Conservation (phyloP, 495 filamentous ascomycete species). For the Penicillium angulare region DNA sequence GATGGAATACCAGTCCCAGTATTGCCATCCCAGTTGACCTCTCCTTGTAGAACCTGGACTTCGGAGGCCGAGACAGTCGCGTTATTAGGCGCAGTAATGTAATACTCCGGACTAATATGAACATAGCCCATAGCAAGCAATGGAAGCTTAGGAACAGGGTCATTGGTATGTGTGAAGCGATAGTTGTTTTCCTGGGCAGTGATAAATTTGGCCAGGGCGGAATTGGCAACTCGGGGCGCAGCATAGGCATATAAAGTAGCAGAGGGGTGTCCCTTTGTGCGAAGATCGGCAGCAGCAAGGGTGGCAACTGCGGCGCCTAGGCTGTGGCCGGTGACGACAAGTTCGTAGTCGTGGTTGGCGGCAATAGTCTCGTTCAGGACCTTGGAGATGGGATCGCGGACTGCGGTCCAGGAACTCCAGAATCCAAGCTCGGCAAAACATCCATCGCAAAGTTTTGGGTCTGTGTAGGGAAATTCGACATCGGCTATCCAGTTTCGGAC, state of each 20-base stretch:
- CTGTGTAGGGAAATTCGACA: constrained; percentile 35
- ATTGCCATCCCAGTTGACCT: constrained; percentile 40
- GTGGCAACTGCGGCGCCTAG: constrained; percentile 63
- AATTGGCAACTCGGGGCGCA: constrained; percentile 61
- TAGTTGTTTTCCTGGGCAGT: constrained; percentile 53
- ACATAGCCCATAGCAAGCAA: constrained; percentile 53
- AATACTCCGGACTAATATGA: constrained; percentile 67
- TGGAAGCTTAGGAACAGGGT: constrained; percentile 63
- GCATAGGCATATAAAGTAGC: constrained; percentile 63
- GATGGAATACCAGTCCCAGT: constrained; percentile 31
- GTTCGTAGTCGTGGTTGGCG: constrained; percentile 45
- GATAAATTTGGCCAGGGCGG: constrained; percentile 52
- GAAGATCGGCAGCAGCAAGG: constrained; percentile 57
- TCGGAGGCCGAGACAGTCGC: constrained; percentile 32
- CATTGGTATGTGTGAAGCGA: constrained; percentile 63
- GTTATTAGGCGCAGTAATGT: constrained; percentile 37
- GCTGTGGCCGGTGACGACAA: constrained; percentile 61
- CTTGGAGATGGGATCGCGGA: constrained; percentile 33
- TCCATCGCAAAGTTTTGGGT: constrained; percentile 44
- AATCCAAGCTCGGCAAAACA: constrained; percentile 55
- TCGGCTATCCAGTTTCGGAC: constrained; percentile 67
- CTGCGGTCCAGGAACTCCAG: constrained; percentile 49
- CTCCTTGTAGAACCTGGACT: constrained; percentile 31
- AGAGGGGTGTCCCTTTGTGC: constrained; percentile 36
- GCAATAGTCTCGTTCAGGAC: constrained; percentile 30